Base-by-base conservation (phyloP, 306 rosid genomes). In the Hippophae gyantsensis region DNA sequence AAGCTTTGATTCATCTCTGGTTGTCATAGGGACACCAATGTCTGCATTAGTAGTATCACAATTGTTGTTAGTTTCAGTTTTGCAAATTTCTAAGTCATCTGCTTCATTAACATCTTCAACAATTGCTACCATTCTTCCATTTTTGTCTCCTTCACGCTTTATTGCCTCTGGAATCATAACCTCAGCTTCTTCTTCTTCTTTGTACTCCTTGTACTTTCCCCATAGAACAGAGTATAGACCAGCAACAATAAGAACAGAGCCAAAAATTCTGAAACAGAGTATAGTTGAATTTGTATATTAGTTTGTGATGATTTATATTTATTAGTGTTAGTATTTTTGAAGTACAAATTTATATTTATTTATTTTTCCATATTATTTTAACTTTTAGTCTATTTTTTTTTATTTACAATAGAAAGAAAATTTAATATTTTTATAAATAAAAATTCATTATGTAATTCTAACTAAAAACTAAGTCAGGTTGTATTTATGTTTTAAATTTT, bases 181-280 rank as follows among this genome's bases (percentile, higher is more conserved):
- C 68, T 54, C 64, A 13, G 56, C 79, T 60, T 78, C 82, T 48
- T 66, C 82, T 48, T 66, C 69, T 67, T 87, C 95, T 63, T 77
- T 74, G 79, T 70, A 56, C 62, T 89, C 97, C 60, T 81, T 86
- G 79, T 80, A 76, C 72, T 86, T 86, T 0, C 93, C 97, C 97
- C 97, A 89, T 9, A 89, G 79, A 81, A 89, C 89, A 0, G 86
- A 71, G 83, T 89, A 89, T 8, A 86, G 89, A 57, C 97, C 97
- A 61, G 80, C 69, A 47, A 89, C 95, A 3, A 89, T 89, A 13
- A 89, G 62, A 50, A 71, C 58, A 10, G 92, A 89, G 50, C 97
- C 97, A 60, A 84, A 32, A 54, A 86, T 49, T 32, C 97, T 89
- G 81, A 10, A 68, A 26, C 14, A 49, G 18, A 49, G 8, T 49